Conservation (phyloP, 257 asterid genomes). For the Eustoma russellianum region DNA sequence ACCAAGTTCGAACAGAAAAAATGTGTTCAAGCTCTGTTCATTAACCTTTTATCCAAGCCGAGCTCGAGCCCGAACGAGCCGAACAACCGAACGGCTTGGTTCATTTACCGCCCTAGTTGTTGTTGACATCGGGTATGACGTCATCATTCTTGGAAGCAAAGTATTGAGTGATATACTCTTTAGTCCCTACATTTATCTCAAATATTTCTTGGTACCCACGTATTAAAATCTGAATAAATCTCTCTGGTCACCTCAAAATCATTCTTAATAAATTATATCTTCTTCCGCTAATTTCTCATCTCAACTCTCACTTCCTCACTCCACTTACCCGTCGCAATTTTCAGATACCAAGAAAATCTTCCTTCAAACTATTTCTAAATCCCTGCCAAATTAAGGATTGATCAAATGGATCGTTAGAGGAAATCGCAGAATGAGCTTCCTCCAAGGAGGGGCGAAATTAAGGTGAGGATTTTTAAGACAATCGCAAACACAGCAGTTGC, state of each 20-base stretch:
- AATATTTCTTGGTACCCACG: neutral
- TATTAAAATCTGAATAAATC: neutral
- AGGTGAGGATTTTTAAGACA: slow-evolving; percentile 9
- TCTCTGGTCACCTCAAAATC: neutral
- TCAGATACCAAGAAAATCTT: neutral
- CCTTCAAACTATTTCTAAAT: neutral
- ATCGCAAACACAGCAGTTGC: slow-evolving; percentile 14
- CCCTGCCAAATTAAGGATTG: neutral
- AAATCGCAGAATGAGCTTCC: neutral
- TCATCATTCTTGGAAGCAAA: neutral
- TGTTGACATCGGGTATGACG: too few species aligned
- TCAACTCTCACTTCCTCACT: neutral
- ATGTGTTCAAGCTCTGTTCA: too few species aligned
- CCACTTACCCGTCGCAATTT: neutral
- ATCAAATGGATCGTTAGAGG: neutral
- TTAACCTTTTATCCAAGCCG: too few species aligned
- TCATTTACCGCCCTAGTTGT: too few species aligned
- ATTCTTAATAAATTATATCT: neutral
- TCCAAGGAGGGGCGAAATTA: neutral
- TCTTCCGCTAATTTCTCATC: neutral
- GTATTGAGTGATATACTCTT: neutral
- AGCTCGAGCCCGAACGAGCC: too few species aligned
- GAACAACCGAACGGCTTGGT: too few species aligned
- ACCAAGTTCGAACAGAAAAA: too few species aligned
- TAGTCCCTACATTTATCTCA: neutral